These are phyloP conservation scores for Trypanosoma lewisi DNA, from an alignment of 208 protist species.

Conservation along the genomic window DNA sequence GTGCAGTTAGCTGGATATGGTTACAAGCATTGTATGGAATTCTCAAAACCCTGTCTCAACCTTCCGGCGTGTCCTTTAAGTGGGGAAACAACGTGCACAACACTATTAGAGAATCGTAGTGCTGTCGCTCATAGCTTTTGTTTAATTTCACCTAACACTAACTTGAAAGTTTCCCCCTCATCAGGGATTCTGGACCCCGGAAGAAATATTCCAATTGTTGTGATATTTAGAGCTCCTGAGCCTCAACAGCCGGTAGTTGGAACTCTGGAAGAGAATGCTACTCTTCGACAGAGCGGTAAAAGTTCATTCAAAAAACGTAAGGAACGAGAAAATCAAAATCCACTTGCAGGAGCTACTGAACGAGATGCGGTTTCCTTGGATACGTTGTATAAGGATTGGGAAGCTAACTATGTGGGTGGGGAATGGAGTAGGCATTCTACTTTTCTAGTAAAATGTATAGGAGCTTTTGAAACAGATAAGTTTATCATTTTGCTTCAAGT, in stretches of 20 bases:
- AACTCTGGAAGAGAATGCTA: conserved; percentile 6
- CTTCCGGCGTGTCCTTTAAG: conserved; percentile 40
- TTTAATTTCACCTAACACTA: conserved; percentile 22
- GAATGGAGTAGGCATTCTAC: conserved; percentile 33
- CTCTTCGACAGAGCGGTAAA: conserved; percentile 19
- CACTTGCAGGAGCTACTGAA: conserved; percentile 1
- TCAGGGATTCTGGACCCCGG: conserved; percentile 28
- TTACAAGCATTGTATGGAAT: conserved; percentile 18
- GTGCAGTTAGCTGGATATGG: conserved; percentile 34
- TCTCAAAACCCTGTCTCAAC: conserved; percentile 32
- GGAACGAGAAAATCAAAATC: conserved; percentile 12
- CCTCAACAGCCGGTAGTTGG: conserved; percentile 6
- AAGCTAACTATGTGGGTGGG: conserved; percentile 19
- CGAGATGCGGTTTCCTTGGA: conserved; percentile 1
- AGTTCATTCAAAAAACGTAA: conserved; percentile 16
- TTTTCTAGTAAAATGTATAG: conserved; percentile 33
- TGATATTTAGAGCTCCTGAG: conserved; percentile 29
- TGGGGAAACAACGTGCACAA: conserved; percentile 25
- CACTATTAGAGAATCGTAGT: conserved; percentile 33
- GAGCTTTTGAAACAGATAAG: background rate
- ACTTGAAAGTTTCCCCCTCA: conserved; percentile 34
- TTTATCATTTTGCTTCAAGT: conserved; percentile 29
- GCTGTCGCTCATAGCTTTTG: conserved; percentile 24
- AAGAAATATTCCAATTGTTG: conserved; percentile 30
- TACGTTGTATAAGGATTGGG: conserved; percentile 31